phyloP scores from a whole-genome alignment of 768 basidiomycete genomes.

The Sarcodon aspratus region DNA sequence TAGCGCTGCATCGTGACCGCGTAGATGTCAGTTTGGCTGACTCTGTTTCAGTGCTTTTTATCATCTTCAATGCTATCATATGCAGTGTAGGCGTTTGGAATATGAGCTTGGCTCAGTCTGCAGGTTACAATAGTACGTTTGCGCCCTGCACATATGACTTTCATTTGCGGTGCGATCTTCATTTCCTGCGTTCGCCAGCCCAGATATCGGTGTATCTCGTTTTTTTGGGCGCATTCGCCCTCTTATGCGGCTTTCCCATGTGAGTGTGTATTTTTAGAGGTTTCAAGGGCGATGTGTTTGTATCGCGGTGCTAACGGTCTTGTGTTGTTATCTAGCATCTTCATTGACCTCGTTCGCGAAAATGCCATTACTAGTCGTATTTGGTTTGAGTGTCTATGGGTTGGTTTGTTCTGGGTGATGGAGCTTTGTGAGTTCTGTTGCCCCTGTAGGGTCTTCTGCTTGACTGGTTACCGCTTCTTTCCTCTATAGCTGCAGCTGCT shows the following conservation, averaged over 20 bases:
- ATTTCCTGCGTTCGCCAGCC: conserved; percentile 14
- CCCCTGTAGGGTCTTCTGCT: not conserved
- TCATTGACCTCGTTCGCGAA: conserved; percentile 43
- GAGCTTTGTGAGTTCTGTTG: conserved; percentile 38
- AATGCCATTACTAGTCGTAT: conserved; percentile 45
- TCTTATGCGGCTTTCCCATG: conserved; percentile 49
- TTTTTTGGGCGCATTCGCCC: conserved; percentile 45
- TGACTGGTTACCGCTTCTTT: conserved; percentile 1
- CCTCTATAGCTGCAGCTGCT: conserved; percentile 37
- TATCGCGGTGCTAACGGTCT: not conserved
- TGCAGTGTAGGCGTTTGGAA: conserved; percentile 65
- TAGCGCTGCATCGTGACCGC: not conserved
- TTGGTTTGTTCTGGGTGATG: conserved; percentile 42
- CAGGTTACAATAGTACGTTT: conserved; percentile 27
- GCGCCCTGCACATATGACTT: not conserved
- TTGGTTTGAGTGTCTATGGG: conserved; percentile 64
- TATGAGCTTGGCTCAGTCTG: conserved; percentile 32
- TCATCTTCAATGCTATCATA: conserved; percentile 53
- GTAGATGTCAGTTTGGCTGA: conserved; percentile 1
- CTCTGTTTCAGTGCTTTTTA: conserved; percentile 36
- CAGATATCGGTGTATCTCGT: conserved; percentile 50
- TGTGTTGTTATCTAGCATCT: conserved; percentile 26
- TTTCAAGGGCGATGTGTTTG: not conserved
- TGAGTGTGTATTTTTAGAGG: conserved; percentile 19
- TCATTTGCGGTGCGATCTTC: not conserved